Percentiles rank a stretch among this genome's conserved stretches.
Conservation (phyloP, 2,329 filamentous ascomycete genomes). For the Nothophaeocryptopus gaeumannii region DNA sequence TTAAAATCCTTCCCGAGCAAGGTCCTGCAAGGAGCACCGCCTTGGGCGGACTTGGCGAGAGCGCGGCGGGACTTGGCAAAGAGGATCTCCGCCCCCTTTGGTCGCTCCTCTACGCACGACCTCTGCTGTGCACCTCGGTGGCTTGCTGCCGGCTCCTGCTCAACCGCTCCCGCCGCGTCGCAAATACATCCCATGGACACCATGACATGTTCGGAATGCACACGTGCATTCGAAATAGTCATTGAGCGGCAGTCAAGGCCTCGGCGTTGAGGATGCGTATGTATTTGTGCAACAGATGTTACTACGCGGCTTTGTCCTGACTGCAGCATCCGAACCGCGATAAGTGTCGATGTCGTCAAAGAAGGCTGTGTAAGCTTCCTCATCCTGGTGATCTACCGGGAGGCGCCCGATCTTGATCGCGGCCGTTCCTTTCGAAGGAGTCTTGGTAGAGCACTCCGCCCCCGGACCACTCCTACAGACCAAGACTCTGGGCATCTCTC, state of each 20-base stretch:
- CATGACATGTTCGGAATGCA: background rate
- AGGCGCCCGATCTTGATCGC: conserved; percentile 2
- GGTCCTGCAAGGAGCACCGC: background rate
- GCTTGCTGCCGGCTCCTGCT: background rate
- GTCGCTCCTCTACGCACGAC: conserved; percentile 1
- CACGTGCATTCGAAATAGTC: background rate
- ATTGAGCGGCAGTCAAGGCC: background rate
- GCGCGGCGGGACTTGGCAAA: conserved; percentile 5
- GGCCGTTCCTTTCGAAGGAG: conserved; percentile 2
- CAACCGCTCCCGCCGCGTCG: background rate
- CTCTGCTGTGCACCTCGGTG: background rate
- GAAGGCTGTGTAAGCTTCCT: conserved; percentile 10
- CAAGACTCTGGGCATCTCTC: conserved; percentile 14
- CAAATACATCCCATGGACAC: background rate
- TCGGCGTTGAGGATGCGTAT: conserved; percentile 1
- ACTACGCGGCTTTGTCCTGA: background rate
- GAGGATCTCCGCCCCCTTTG: background rate
- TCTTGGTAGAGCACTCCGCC: background rate
- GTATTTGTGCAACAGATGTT: background rate
- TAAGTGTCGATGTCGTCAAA: conserved; percentile 9
- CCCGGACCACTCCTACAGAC: background rate
- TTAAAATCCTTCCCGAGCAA: conserved; percentile 2
- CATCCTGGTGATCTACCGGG: conserved; percentile 10
- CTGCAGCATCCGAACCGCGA: background rate
- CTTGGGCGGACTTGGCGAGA: conserved; percentile 1